Percentiles rank a stretch among this genome's conserved stretches.
Conservation (phyloP, 2,329 filamentous ascomycete genomes). For the Arthroderma sp. region DNA sequence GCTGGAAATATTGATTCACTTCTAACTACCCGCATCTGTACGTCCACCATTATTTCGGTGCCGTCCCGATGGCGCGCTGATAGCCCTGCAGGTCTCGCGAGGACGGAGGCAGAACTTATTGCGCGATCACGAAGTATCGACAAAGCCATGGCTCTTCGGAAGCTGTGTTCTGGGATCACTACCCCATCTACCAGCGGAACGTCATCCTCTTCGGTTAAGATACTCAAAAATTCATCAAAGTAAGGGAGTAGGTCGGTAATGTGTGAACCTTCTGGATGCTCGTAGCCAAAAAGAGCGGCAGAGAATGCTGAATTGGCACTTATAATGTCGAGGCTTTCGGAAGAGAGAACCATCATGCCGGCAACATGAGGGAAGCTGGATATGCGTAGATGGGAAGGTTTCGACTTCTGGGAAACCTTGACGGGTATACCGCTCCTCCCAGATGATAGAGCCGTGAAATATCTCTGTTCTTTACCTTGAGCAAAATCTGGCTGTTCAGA, state of each 20-base stretch:
- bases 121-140: constrained; percentile 72
- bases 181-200: constrained; percentile 80
- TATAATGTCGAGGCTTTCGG: constrained; percentile 62
- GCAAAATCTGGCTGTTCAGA: constrained; percentile 63
- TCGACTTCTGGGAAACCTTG: constrained; percentile 60
- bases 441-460: constrained; percentile 73
- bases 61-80: constrained; percentile 81
- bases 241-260: constrained; percentile 73
- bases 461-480: constrained; percentile 55
- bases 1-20: constrained; percentile 57
- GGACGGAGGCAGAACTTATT: constrained; percentile 62
- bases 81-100: constrained; percentile 72
- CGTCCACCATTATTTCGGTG: constrained; percentile 80
- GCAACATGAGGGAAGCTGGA: constrained; percentile 96
- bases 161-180: constrained; percentile 90
- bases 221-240: constrained; percentile 70
- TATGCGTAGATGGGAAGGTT: constrained; percentile 60
- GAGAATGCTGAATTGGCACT: constrained; percentile 95
- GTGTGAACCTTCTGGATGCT: constrained; percentile 64
- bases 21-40: constrained; percentile 92
- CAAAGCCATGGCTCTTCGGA: constrained; percentile 75
- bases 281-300: constrained; percentile 78
- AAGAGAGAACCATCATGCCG: constrained; percentile 85
- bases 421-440: constrained; percentile 72
- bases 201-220: constrained; percentile 76